A percentile compares a stretch with the other conserved stretches of the same genome.
Evolutionary conservation across 805 yeast species (phyloP).

Genomic region (Hanseniaspora guilliermondii): DNA sequence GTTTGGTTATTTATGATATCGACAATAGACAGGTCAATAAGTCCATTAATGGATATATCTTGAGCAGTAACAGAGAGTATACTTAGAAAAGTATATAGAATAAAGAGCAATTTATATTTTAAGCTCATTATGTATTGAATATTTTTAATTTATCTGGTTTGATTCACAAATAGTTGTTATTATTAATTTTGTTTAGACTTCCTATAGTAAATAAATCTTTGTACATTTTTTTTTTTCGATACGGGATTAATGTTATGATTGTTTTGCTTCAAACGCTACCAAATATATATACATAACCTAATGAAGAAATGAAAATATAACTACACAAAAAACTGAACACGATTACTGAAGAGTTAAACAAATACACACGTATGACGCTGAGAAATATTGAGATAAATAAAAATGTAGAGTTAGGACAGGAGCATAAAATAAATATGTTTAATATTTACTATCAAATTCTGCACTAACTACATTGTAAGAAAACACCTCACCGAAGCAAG

Average conservation of each 20-base stretch:
- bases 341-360: too few species aligned
- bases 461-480: conserved; percentile 6
- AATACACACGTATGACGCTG: background rate
- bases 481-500: conserved; percentile 9
- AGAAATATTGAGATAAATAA: background rate
- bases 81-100: background rate
- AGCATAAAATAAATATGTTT: background rate
- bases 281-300: too few species aligned
- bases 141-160: too few species aligned
- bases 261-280: too few species aligned
- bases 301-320: too few species aligned
- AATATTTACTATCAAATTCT: background rate
- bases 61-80: background rate
- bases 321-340: too few species aligned
- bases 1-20: conserved; percentile 17
- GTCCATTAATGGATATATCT: conserved; percentile 23
- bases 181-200: too few species aligned
- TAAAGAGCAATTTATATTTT: background rate
- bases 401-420: conserved; percentile 2
- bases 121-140: background rate
- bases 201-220: too few species aligned
- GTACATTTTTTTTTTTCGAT: too few species aligned
- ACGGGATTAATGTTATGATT: too few species aligned
- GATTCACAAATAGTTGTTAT: too few species aligned
- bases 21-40: conserved; percentile 19